A percentile compares a stretch with the other conserved stretches of the same genome.
Conservation (phyloP, 768 basidiomycete genomes). For the Tylopilus vinaceipallidus region DNA sequence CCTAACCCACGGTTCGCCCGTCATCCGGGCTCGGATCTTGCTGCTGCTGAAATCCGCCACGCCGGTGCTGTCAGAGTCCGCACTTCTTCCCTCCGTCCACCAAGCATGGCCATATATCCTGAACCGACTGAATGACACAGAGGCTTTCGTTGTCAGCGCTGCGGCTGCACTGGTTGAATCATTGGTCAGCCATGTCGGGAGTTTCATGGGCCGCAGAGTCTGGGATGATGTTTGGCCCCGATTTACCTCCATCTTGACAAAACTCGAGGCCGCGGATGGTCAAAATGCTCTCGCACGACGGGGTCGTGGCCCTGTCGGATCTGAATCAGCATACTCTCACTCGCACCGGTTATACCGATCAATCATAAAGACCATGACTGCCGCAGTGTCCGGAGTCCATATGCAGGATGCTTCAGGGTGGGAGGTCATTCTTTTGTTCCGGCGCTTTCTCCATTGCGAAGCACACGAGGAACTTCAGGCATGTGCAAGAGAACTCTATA, state of each 20-base stretch:
- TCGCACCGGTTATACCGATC: slow-evolving; percentile 81
- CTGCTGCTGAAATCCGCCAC: slow-evolving; percentile 70
- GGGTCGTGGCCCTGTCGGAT: slow-evolving; percentile 48
- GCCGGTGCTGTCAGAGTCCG: slow-evolving; percentile 66
- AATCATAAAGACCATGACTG: slow-evolving; percentile 69
- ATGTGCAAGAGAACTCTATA: slow-evolving; percentile 64
- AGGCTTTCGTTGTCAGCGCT: slow-evolving; percentile 77
- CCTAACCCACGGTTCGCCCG: slow-evolving; percentile 84
- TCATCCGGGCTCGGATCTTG: slow-evolving; percentile 83
- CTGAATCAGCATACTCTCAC: slow-evolving; percentile 73
- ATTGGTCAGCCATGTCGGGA: slow-evolving; percentile 68
- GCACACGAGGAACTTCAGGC: slow-evolving; percentile 75
- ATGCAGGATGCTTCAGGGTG: slow-evolving; percentile 71
- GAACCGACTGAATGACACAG: slow-evolving; percentile 71
- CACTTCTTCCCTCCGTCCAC: slow-evolving; percentile 82
- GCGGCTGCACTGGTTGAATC: slow-evolving; percentile 73
- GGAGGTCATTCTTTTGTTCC: slow-evolving; percentile 74
- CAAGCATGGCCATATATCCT: slow-evolving; percentile 93
- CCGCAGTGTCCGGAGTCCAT: slow-evolving; percentile 63
- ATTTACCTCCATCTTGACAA: slow-evolving; percentile 58
- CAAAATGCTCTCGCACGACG: slow-evolving; percentile 65
- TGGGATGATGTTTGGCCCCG: slow-evolving; percentile 95
- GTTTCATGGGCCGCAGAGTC: slow-evolving; percentile 80
- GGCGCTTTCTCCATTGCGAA: slow-evolving; percentile 68
- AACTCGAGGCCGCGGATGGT: slow-evolving; percentile 61